Conservation (phyloP, 2,329 filamentous ascomycete genomes). For the Eutypella sp. region DNA sequence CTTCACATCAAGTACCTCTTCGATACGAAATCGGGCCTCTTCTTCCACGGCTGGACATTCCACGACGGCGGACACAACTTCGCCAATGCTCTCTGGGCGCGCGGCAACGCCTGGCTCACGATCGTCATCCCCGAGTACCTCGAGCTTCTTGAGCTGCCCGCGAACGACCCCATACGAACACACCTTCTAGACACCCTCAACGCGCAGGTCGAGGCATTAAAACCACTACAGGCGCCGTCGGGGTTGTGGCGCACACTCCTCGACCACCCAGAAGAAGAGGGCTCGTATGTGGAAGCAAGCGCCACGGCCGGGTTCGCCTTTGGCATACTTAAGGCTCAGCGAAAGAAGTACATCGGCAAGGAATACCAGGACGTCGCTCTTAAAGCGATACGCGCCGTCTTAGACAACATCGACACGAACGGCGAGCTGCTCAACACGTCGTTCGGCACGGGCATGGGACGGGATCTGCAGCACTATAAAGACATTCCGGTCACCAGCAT, state of each 20-base stretch:
- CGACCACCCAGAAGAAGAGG: conserved; percentile 59
- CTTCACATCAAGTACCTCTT: conserved; percentile 75
- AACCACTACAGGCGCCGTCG: conserved; percentile 51
- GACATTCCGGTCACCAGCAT: conserved; percentile 73
- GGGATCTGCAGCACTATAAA: conserved; percentile 69
- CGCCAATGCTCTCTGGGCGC: conserved; percentile 51
- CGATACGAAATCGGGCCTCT: conserved; percentile 66
- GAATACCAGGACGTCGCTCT: conserved; percentile 58
- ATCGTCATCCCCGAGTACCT: conserved; percentile 81
- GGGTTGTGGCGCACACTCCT: conserved; percentile 74
- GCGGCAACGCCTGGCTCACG: conserved; percentile 69
- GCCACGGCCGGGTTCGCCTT: conserved; percentile 79
- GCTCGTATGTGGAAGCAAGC: conserved; percentile 71
- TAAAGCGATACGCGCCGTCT: conserved; percentile 61
- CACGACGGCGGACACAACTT: conserved; percentile 61
- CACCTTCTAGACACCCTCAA: conserved; percentile 59
- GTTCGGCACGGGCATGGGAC: conserved; percentile 76
- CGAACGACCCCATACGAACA: conserved; percentile 57
- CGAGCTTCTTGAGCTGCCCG: conserved; percentile 60
- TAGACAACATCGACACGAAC: conserved; percentile 59
- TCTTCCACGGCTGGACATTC: conserved; percentile 81
- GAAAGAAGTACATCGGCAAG: conserved; percentile 63
- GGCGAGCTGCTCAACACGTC: conserved; percentile 71
- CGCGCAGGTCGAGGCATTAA: conserved; percentile 63
- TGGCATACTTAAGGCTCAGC: conserved; percentile 67